Evolutionary conservation across 2,329 filamentous ascomycete genomes (phyloP), one percentile per base, ranked within the genome.

Genomic region (Trichoderma brevicompactum): DNA sequence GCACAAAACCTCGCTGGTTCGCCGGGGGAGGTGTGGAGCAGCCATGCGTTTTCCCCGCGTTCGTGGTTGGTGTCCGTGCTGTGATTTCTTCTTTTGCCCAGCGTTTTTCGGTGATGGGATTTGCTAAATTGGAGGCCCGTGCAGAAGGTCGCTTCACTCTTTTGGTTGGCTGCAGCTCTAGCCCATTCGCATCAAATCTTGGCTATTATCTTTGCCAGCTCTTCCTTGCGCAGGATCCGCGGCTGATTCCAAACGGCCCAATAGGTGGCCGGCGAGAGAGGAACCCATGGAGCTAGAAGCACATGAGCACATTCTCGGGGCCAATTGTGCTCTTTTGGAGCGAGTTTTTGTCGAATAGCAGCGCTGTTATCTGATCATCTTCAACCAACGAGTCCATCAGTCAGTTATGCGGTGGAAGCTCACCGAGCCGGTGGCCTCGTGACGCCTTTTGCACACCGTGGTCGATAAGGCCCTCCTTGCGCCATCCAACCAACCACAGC

Each of bases 111-210:
- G 19, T 40, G 36, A 59, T 7, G n/a, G 34, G 56, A 60, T 41
- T 49, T 52, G 50, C 60, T 36, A 44, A 46, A 54, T 54, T 54
- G 60, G 41, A 23, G 48, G 60, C 40, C 48, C 60, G 49, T 54
- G 48, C 49, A 28, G 23, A 8, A 52, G 17, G n/a, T 44, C 40
- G 60, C 59, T 46, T 63, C n/a, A 40, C 60, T 17, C 40, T 38
- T 63, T 54, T 46, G 49, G 60, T 53, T 63, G 60, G 59, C 49
- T 62, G 49, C 59, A 53, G 59, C 48, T 63, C 48, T 54, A 46
- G 60, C 34, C 40, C 32, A 38, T 43, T 44, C n/a, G 13, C 59
- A 23, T 53, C 49, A 23, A 43, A 36, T 44, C 60, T 46, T 44
- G 40, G 48, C 49, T 44, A 32, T 36, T 53, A 28, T 28, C 23